A percentile compares a stretch with the other conserved stretches of the same genome.
phyloP scores from a whole-genome alignment of 2,329 filamentous ascomycete species.

The Claviceps capensis region DNA sequence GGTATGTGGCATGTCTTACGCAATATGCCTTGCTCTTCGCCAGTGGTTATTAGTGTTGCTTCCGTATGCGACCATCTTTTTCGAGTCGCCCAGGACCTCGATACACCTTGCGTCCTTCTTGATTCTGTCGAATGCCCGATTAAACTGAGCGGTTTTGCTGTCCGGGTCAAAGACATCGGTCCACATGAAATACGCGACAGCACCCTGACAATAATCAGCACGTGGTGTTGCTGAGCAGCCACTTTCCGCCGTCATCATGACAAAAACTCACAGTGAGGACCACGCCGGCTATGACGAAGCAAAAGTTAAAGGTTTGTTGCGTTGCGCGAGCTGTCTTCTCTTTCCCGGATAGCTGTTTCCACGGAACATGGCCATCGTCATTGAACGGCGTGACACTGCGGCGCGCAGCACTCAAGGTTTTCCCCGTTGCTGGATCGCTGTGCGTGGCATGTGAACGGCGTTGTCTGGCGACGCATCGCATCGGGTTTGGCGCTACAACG shows the following conservation, averaged over 20 bases:
- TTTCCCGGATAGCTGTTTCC: constrained; percentile 57
- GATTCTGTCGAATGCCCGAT: constrained; percentile 69
- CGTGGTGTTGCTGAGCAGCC: not conserved
- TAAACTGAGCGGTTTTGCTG: constrained; percentile 80
- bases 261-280: constrained; percentile 51
- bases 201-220: constrained; percentile 35
- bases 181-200: constrained; percentile 67
- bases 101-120: constrained; percentile 58
- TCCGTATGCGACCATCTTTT: constrained; percentile 68
- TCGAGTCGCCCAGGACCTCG: constrained; percentile 59
- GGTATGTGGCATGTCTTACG: constrained; percentile 25
- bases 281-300: constrained; percentile 60
- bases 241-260: not conserved
- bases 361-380: constrained; percentile 71
- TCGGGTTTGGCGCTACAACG: constrained; percentile 4
- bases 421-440: constrained; percentile 25
- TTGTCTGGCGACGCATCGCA: constrained; percentile 13
- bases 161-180: constrained; percentile 72
- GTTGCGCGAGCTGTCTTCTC: constrained; percentile 79
- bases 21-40: constrained; percentile 51
- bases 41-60: constrained; percentile 73
- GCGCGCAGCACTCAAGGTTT: constrained; percentile 35
- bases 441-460: constrained; percentile 42
- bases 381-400: constrained; percentile 70
- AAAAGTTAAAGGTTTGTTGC: constrained; percentile 82